Evolutionary conservation across 2,329 filamentous ascomycete species (phyloP).

Genomic region (Colletotrichum lini): DNA sequence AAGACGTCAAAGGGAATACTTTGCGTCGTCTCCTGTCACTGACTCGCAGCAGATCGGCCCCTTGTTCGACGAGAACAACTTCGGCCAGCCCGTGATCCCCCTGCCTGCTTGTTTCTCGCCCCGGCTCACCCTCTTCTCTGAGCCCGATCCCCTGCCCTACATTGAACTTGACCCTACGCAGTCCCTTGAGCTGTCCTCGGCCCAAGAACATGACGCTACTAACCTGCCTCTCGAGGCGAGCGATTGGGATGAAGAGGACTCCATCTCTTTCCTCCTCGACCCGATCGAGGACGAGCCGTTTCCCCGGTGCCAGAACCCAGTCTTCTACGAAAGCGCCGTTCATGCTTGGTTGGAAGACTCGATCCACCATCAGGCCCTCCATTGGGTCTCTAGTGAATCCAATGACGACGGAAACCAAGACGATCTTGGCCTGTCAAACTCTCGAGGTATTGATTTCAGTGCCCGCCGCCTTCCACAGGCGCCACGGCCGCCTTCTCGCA

Average conservation of each 20-base stretch:
- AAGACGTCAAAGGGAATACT: not conserved
- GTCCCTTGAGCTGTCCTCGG: too few species aligned
- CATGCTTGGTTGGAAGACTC: not conserved
- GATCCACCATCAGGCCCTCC: too few species aligned
- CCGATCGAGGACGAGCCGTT: not conserved
- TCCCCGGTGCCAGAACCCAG: not conserved
- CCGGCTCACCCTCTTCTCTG: not conserved
- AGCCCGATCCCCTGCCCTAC: not conserved
- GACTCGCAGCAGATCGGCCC: not conserved
- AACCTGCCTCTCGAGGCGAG: not conserved
- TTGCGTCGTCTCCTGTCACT: not conserved
- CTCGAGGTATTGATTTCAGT: not conserved
- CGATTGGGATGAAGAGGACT: not conserved
- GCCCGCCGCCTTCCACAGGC: not conserved
- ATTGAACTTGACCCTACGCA: not conserved
- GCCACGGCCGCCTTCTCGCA: too few species aligned
- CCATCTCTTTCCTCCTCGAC: conserved; percentile 19
- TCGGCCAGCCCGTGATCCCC: too few species aligned
- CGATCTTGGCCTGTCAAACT: not conserved
- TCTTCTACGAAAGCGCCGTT: not conserved
- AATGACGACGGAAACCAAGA: not conserved
- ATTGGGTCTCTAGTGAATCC: not conserved
- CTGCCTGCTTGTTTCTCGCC: not conserved
- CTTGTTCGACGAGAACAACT: not conserved
- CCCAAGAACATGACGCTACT: not conserved